Percentiles rank a stretch among this genome's conserved stretches.
Conservation (phyloP, 495 filamentous ascomycete species). For the Annulohypoxylon moriforme region DNA sequence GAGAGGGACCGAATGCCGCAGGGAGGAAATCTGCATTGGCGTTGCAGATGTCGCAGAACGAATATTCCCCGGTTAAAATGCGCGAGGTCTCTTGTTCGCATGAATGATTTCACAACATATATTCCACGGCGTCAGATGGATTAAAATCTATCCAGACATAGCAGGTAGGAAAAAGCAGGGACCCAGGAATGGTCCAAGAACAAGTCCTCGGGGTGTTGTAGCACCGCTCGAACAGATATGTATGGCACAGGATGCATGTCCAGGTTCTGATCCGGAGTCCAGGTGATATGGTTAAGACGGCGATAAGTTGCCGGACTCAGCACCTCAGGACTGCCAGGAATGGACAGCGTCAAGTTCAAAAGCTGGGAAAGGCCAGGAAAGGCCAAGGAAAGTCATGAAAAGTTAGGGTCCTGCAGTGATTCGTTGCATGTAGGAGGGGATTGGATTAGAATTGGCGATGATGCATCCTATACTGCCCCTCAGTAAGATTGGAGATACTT, state of each 20-base stretch:
- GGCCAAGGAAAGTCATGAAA: not conserved
- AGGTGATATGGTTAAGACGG: slow-evolving; percentile 10
- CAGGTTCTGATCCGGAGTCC: not conserved
- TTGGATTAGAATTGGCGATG: slow-evolving; percentile 43
- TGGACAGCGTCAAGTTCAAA: slow-evolving; percentile 15
- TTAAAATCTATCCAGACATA: slow-evolving; percentile 21
- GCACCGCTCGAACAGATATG: slow-evolving; percentile 8
- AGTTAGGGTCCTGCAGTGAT: slow-evolving; percentile 37
- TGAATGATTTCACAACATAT: slow-evolving; percentile 26
- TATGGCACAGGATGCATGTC: slow-evolving; percentile 6
- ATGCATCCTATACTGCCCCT: slow-evolving; percentile 32
- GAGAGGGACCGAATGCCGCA: slow-evolving; percentile 18
- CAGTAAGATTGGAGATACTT: slow-evolving; percentile 37
- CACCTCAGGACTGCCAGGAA: slow-evolving; percentile 4
- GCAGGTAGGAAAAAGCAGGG: slow-evolving; percentile 14
- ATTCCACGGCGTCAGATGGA: slow-evolving; percentile 17
- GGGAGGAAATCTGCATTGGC: slow-evolving; percentile 15
- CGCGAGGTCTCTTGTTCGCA: slow-evolving; percentile 7
- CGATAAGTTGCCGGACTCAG: slow-evolving; percentile 8
- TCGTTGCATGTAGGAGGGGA: slow-evolving; percentile 41
- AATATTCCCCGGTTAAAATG: slow-evolving; percentile 38
- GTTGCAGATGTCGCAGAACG: slow-evolving; percentile 17
- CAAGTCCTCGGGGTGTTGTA: slow-evolving; percentile 6
- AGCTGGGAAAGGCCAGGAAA: too few species aligned
- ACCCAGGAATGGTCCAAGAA: slow-evolving; percentile 10